Evolutionary conservation across 1,284 basidiomycete genomes (phyloP).

Genomic region (Grifola frondosa): DNA sequence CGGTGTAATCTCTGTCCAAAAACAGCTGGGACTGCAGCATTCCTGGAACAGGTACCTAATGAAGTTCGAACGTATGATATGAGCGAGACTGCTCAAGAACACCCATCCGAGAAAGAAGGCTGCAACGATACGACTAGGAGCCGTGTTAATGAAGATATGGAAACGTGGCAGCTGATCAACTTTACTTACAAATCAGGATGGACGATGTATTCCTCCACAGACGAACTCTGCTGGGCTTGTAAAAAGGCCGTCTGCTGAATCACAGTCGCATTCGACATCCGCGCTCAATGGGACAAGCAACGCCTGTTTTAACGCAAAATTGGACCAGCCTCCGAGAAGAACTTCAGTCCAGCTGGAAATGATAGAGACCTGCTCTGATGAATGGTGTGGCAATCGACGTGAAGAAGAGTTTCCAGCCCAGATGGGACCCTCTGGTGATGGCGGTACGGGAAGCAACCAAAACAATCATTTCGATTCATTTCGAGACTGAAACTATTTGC

Average conservation of each 20-base stretch:
- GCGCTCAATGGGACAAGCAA: conserved; percentile 6
- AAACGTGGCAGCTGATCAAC: conserved; percentile 2
- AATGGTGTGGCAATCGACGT: conserved; percentile 13
- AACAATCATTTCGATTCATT: too few relatives aligned
- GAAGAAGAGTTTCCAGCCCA: too few relatives aligned
- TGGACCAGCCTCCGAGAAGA: conserved; percentile 14
- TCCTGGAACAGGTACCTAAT: not conserved
- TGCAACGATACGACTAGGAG: conserved; percentile 40
- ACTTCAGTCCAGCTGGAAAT: conserved; percentile 19
- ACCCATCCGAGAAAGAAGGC: conserved; percentile 53
- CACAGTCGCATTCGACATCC: conserved; percentile 12
- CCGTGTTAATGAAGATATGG: conserved; percentile 1
- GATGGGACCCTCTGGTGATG: too few relatives aligned
- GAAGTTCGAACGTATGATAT: conserved; percentile 14
- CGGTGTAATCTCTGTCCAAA: too few relatives aligned
- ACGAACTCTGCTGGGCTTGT: conserved; percentile 15
- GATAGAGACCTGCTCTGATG: conserved; percentile 20
- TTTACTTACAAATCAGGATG: conserved; percentile 31
- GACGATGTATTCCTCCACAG: conserved; percentile 18
- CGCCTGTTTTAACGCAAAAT: conserved; percentile 8
- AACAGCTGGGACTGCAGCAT: conserved; percentile 6
- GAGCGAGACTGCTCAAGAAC: conserved; percentile 40
- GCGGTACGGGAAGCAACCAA: too few relatives aligned
- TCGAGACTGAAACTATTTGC: too few relatives aligned
- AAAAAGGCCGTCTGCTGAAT: conserved; percentile 3